These are phyloP conservation scores for Apiospora arundinis DNA, from an alignment of 2,329 filamentous ascomycete genomes.

Conservation along the genomic window DNA sequence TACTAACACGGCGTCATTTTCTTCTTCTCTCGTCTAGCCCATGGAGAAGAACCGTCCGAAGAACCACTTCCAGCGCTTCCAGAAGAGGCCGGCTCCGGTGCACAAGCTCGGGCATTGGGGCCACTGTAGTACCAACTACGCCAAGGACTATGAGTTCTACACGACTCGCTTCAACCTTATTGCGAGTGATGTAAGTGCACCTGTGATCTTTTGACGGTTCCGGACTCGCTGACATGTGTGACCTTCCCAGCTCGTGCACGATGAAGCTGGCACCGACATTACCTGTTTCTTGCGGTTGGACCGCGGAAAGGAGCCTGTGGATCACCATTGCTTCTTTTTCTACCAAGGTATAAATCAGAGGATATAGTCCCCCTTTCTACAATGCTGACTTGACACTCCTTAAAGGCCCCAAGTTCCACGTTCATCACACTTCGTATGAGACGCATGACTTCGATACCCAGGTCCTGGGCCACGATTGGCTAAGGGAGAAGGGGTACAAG, in stretches of 20 bases:
- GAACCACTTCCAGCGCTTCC: constrained; percentile 59
- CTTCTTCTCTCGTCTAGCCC: constrained; percentile 40
- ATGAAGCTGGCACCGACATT: constrained; percentile 45
- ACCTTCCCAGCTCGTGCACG: constrained; percentile 43
- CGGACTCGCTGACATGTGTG: background rate
- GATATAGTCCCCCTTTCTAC: background rate
- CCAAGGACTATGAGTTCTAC: constrained; percentile 57
- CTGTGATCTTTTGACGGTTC: too few relatives aligned
- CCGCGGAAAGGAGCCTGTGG: constrained; percentile 51
- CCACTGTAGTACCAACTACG: constrained; percentile 58
- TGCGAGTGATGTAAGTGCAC: constrained; percentile 51
- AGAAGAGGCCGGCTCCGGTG: constrained; percentile 53
- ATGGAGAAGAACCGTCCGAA: constrained; percentile 54
- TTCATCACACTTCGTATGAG: constrained; percentile 74
- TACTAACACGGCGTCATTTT: background rate
- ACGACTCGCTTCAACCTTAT: constrained; percentile 56
- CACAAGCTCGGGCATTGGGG: constrained; percentile 64
- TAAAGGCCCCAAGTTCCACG: constrained; percentile 50
- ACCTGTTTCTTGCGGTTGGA: constrained; percentile 54
- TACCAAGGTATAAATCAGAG: constrained; percentile 43
- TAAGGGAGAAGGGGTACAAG: constrained; percentile 66
- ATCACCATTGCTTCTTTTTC: constrained; percentile 60
- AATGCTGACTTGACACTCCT: background rate
- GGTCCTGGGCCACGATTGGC: constrained; percentile 72
- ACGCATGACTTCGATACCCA: constrained; percentile 76